Percentiles rank a stretch among this genome's conserved stretches.
Conservation (phyloP, 495 filamentous ascomycete genomes). For the Thermothielavioides terrestris region DNA sequence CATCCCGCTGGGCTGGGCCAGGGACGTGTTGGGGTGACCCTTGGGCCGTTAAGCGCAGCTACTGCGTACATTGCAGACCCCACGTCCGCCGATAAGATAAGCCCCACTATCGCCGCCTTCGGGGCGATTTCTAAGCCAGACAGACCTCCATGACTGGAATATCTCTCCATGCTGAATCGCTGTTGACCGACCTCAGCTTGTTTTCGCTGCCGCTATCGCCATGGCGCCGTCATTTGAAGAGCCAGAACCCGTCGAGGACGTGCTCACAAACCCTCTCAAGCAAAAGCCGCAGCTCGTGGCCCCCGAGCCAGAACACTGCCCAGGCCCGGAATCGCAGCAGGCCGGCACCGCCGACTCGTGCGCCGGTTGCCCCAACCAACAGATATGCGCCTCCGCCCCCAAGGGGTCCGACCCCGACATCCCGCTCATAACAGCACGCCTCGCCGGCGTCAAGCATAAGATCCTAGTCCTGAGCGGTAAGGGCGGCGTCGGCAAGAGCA, state of each 20-base stretch:
- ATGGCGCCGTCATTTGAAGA: slow-evolving; percentile 58
- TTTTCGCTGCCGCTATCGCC: neutral
- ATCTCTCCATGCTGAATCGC: neutral
- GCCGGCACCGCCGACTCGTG: slow-evolving; percentile 85
- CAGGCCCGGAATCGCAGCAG: slow-evolving; percentile 78
- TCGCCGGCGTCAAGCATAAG: slow-evolving; percentile 78
- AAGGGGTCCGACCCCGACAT: slow-evolving; percentile 96
- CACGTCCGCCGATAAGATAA: slow-evolving; percentile 14
- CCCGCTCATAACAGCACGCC: slow-evolving; percentile 71
- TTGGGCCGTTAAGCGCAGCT: neutral
- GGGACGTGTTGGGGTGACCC: slow-evolving; percentile 4
- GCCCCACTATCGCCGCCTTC: neutral
- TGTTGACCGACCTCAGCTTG: neutral
- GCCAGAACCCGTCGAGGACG: slow-evolving; percentile 51
- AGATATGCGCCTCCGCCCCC: slow-evolving; percentile 86
- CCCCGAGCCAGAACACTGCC: slow-evolving; percentile 94
- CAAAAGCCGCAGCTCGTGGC: slow-evolving; percentile 73
- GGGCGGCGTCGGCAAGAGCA: slow-evolving; percentile 93
- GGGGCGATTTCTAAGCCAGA: slow-evolving; percentile 21
- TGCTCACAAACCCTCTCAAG: slow-evolving; percentile 60
- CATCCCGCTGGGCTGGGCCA: neutral
- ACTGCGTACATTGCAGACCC: too few species aligned
- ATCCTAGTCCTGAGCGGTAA: slow-evolving; percentile 88
- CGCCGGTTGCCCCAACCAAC: slow-evolving; percentile 89
- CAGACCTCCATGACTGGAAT: neutral